Evolutionary conservation across 768 basidiomycete species (phyloP).

Genomic region (Dentipellis fragilis): DNA sequence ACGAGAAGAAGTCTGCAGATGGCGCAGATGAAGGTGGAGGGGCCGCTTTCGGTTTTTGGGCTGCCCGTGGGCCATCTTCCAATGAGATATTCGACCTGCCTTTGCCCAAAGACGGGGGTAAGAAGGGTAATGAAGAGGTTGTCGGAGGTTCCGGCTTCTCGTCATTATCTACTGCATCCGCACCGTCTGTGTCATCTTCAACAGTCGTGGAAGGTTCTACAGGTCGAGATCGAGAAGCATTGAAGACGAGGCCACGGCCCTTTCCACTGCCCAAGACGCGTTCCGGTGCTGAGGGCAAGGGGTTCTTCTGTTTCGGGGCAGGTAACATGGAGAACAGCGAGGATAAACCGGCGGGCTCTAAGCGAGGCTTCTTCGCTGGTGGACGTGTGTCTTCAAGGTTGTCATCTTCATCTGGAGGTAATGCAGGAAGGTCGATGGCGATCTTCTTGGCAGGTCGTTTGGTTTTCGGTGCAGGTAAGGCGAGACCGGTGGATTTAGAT

Average conservation of each 20-base stretch:
- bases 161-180: slow-evolving; percentile 8
- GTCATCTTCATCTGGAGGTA: slow-evolving; percentile 29
- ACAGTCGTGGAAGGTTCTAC: slow-evolving; percentile 18
- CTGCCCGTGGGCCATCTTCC: slow-evolving; percentile 17
- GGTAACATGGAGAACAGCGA: slow-evolving; percentile 67
- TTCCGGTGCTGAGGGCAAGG: slow-evolving; percentile 32
- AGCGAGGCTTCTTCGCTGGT: slow-evolving; percentile 47
- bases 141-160: slow-evolving; percentile 4
- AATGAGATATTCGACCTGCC: slow-evolving; percentile 41
- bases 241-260: slow-evolving; percentile 55
- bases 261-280: slow-evolving; percentile 57
- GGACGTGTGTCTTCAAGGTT: slow-evolving; percentile 32
- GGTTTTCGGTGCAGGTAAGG: slow-evolving; percentile 32
- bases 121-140: slow-evolving; percentile 34
- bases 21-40: slow-evolving; percentile 21
- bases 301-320: slow-evolving; percentile 50
- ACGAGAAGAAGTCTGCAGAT: slow-evolving; percentile 57
- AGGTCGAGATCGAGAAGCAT: slow-evolving; percentile 18
- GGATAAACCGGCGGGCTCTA: slow-evolving; percentile 48
- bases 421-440: slow-evolving; percentile 44
- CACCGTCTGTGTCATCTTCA: slow-evolving; percentile 16
- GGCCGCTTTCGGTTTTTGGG: slow-evolving; percentile 5
- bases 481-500: slow-evolving; percentile 18
- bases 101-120: slow-evolving; percentile 49
- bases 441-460: slow-evolving; percentile 50